phyloP scores from a whole-genome alignment of 495 filamentous ascomycete genomes.

The Penicillium simplicissimum region DNA sequence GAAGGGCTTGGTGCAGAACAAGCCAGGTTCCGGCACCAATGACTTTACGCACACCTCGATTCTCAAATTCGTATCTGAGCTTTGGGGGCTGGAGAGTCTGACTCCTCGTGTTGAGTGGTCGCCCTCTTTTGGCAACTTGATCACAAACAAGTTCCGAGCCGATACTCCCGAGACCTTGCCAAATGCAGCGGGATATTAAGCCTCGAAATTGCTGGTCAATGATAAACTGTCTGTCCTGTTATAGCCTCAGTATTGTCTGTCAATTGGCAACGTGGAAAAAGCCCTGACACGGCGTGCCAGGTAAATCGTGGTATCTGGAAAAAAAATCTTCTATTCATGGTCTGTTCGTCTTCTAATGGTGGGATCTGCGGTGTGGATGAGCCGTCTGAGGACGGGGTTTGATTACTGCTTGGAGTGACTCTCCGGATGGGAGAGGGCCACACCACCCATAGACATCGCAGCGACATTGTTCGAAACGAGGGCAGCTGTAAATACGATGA shows the following conservation, averaged over 20 bases:
- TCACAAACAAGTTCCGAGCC: constrained; percentile 29
- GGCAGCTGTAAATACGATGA: constrained; percentile 29
- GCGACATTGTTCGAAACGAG: constrained; percentile 44
- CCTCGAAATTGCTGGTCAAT: background rate
- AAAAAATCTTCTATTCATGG: background rate
- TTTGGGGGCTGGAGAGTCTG: constrained; percentile 46
- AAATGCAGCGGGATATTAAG: constrained; percentile 17
- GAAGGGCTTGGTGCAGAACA: constrained; percentile 46
- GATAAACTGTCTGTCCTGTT: background rate
- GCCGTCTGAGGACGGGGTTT: background rate
- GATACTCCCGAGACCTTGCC: constrained; percentile 34
- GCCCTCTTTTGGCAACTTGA: constrained; percentile 40
- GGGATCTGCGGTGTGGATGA: background rate
- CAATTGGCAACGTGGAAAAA: too few species aligned
- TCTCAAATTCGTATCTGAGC: constrained; percentile 42
- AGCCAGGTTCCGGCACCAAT: constrained; percentile 27
- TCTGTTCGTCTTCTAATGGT: background rate
- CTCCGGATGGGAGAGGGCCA: constrained; percentile 38
- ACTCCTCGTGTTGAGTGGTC: constrained; percentile 47
- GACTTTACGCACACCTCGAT: constrained; percentile 51
- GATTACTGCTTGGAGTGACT: constrained; percentile 23
- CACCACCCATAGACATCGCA: constrained; percentile 48
- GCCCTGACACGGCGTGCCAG: background rate
- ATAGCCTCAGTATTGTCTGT: too few species aligned
- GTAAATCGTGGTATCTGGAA: background rate